phyloP scores from a whole-genome alignment of 768 basidiomycete genomes.

The Amanita exitialis region DNA sequence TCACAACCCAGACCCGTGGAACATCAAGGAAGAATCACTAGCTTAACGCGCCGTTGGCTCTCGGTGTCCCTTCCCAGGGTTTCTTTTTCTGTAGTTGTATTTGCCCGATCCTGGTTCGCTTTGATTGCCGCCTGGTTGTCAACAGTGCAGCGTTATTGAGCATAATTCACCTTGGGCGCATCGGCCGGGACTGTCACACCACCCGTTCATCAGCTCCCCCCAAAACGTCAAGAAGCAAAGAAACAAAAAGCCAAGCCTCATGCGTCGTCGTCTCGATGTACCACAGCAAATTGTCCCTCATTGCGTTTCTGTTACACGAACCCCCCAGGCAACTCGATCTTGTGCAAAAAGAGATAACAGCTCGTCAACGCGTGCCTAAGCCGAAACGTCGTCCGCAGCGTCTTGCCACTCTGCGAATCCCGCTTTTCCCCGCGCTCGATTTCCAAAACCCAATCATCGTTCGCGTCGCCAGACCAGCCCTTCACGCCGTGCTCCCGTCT shows the following conservation, averaged over 20 bases:
- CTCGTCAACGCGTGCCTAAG: conserved; percentile 80
- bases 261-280: conserved; percentile 84
- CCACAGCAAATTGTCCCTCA: conserved; percentile 85
- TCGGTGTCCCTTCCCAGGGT: too few species aligned
- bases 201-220: neutral
- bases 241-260: conserved; percentile 34
- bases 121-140: too few species aligned
- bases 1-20: too few species aligned
- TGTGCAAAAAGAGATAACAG: conserved; percentile 97
- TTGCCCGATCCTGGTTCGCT: too few species aligned
- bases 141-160: too few species aligned
- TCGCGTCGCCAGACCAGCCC: conserved; percentile 79
- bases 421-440: conserved; percentile 59
- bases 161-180: conserved; percentile 87
- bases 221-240: too few species aligned
- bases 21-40: too few species aligned
- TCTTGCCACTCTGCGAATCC: conserved; percentile 60
- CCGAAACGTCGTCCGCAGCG: conserved; percentile 75
- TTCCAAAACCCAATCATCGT: conserved; percentile 90
- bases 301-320: conserved; percentile 98
- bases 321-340: conserved; percentile 95
- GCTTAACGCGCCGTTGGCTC: too few species aligned
- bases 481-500: conserved; percentile 86
- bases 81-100: too few species aligned
- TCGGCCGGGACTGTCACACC: conserved; percentile 47